phyloP scores from a whole-genome alignment of 2,329 filamentous ascomycete genomes.

The Cladophialophora carrionii region DNA sequence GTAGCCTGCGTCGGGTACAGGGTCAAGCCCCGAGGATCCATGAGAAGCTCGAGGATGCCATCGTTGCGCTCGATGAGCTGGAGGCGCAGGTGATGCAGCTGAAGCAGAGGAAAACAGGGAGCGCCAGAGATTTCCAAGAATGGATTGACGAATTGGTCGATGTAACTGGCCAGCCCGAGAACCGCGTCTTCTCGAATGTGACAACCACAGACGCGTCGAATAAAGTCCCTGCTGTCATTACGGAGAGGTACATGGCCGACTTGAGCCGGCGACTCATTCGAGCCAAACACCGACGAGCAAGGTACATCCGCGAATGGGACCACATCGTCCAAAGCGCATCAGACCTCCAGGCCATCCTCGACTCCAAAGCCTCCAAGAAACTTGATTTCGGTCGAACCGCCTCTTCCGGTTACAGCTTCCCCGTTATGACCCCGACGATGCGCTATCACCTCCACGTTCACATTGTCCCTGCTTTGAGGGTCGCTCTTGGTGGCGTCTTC shows the following conservation, averaged over 20 bases:
- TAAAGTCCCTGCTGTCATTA: conserved; percentile 77
- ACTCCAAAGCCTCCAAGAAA: conserved; percentile 77
- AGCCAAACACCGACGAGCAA: conserved; percentile 77
- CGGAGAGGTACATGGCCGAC: conserved; percentile 89
- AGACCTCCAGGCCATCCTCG: conserved; percentile 77
- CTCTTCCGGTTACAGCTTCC: conserved; percentile 59
- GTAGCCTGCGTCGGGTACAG: conserved; percentile 74
- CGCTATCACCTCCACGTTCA: conserved; percentile 78
- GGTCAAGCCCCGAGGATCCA: conserved; percentile 77
- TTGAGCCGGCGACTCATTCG: conserved; percentile 79
- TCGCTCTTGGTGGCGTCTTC: conserved; percentile 68
- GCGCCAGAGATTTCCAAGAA: conserved; percentile 74
- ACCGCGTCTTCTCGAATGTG: conserved; percentile 48
- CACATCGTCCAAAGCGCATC: conserved; percentile 73
- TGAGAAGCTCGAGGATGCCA: conserved; percentile 84
- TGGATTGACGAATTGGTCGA: conserved; percentile 97
- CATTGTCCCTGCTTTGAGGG: conserved; percentile 68
- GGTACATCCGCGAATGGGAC: conserved; percentile 87
- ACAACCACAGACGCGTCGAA: conserved; percentile 48
- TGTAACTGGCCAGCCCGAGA: conserved; percentile 69
- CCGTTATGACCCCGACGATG: conserved; percentile 75
- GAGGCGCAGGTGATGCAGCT: conserved; percentile 81
- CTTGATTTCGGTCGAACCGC: conserved; percentile 72
- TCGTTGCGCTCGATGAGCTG: conserved; percentile 75
- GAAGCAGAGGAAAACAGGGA: conserved; percentile 77